A percentile compares a stretch with the other conserved stretches of the same genome.
Evolutionary conservation across 2,329 filamentous ascomycete species (phyloP).

Genomic region (Cryphonectria carpinicola): DNA sequence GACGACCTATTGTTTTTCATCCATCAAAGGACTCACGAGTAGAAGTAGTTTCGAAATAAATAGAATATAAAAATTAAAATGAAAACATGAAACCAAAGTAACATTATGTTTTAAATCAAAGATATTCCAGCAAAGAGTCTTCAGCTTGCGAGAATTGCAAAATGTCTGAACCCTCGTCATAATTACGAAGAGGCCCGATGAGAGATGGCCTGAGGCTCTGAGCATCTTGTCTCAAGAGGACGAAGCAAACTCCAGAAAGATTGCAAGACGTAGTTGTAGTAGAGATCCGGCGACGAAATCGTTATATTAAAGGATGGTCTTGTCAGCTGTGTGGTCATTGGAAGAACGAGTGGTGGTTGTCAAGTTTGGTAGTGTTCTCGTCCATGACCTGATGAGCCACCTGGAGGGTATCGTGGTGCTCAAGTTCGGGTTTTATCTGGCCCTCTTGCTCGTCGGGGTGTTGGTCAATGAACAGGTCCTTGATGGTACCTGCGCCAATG

Average conservation of each 20-base stretch:
- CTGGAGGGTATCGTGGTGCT: constrained; percentile 47
- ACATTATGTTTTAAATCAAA: neutral
- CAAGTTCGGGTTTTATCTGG: constrained; percentile 30
- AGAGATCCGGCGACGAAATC: too few species aligned
- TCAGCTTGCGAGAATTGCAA: neutral
- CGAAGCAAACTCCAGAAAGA: too few species aligned
- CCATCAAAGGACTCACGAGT: neutral
- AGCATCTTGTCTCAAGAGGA: too few species aligned
- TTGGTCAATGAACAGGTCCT: constrained; percentile 52
- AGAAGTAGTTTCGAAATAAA: neutral
- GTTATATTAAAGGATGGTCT: too few species aligned
- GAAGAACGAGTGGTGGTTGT: constrained; percentile 41
- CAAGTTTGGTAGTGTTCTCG: constrained; percentile 55
- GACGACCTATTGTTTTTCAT: neutral
- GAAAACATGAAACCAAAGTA: neutral
- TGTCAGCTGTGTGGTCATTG: neutral
- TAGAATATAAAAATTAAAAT: too few species aligned
- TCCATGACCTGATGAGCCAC: constrained; percentile 58
- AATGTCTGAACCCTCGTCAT: neutral
- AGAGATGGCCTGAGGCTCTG: neutral
- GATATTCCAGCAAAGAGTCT: neutral
- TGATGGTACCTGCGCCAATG: constrained; percentile 53
- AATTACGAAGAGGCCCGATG: neutral
- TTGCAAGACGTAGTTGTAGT: neutral
- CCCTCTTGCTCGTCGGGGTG: constrained; percentile 37